These are phyloP conservation scores for Talaromyces verruculosus DNA, from an alignment of 2,329 filamentous ascomycete species.

Conservation along the genomic window DNA sequence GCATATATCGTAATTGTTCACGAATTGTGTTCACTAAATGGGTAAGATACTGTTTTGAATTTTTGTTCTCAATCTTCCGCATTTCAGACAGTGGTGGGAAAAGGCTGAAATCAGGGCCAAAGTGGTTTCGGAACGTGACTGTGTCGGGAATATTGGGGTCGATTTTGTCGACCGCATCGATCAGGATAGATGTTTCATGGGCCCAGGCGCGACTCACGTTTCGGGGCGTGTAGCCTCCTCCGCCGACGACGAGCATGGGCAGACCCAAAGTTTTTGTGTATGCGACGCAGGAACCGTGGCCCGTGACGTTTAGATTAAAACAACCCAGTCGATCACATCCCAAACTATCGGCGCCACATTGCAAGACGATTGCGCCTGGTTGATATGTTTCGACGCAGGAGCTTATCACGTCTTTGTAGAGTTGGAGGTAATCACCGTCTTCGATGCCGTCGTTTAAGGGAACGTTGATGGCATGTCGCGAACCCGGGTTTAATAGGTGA, in stretches of 20 bases:
- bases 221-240: slow-evolving; percentile 91
- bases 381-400: slow-evolving; percentile 77
- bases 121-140: slow-evolving; percentile 83
- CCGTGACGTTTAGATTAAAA: slow-evolving; percentile 95
- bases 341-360: slow-evolving; percentile 92
- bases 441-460: slow-evolving; percentile 88
- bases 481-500: slow-evolving; percentile 79
- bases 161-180: slow-evolving; percentile 70
- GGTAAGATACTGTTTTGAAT: slow-evolving; percentile 71
- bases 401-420: slow-evolving; percentile 80
- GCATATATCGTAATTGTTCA: slow-evolving; percentile 83
- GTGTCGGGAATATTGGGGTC: slow-evolving; percentile 72
- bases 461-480: slow-evolving; percentile 87
- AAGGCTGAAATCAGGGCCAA: slow-evolving; percentile 80
- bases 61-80: slow-evolving; percentile 69
- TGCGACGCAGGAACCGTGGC: slow-evolving; percentile 86
- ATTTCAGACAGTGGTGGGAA: slow-evolving; percentile 82
- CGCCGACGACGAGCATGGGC: slow-evolving; percentile 86
- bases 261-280: slow-evolving; percentile 80
- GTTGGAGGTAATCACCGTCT: slow-evolving; percentile 79
- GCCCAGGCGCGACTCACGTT: slow-evolving; percentile 97
- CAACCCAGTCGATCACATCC: slow-evolving; percentile 90
- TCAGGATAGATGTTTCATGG: slow-evolving; percentile 89
- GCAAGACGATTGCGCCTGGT: slow-evolving; percentile 87
- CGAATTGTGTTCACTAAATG: slow-evolving; percentile 75